These are phyloP conservation scores for Colletotrichum spaethianum DNA, from an alignment of 2,329 filamentous ascomycete species.

Conservation along the genomic window DNA sequence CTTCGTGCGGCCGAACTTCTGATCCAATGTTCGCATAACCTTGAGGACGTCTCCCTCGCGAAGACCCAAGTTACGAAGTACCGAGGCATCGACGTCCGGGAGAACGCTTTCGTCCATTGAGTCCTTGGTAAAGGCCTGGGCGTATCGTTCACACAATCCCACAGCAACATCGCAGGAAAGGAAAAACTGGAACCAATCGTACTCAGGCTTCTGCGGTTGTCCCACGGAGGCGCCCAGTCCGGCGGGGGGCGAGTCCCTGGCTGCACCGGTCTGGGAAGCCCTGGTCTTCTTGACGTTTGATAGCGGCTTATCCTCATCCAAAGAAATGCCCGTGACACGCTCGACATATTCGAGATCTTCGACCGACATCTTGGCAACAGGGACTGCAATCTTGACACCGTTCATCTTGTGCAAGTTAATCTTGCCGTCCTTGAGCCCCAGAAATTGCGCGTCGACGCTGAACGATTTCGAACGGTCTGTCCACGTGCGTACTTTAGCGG, in stretches of 20 bases:
- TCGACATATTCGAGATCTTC: constrained; percentile 98
- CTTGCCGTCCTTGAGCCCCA: constrained; percentile 94
- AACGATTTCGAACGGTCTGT: constrained; percentile 96
- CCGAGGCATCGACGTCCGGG: constrained; percentile 87
- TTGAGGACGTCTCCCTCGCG: constrained; percentile 97
- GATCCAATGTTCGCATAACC: constrained; percentile 90
- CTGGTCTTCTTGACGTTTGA: constrained; percentile 81
- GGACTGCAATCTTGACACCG: constrained; percentile 97
- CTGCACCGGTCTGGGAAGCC: constrained; percentile 41
- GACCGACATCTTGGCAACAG: constrained; percentile 93
- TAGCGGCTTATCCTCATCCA: constrained; percentile 95
- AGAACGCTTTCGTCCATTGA: constrained; percentile 96
- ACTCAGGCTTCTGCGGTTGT: constrained; percentile 75
- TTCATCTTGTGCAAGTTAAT: constrained; percentile 98
- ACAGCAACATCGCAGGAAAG: constrained; percentile 91
- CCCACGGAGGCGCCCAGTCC: constrained; percentile 73
- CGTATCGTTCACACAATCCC: constrained; percentile 94
- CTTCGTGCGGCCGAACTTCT: constrained; percentile 78
- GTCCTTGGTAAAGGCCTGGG: constrained; percentile 88
- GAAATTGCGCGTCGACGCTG: constrained; percentile 96
- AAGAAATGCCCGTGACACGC: constrained; percentile 84
- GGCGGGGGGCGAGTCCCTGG: constrained; percentile 49
- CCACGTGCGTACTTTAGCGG: constrained; percentile 89
- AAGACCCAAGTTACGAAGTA: constrained; percentile 89
- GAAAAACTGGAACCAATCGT: constrained; percentile 99